Evolutionary conservation across 768 basidiomycete species (phyloP).

Genomic region (Rickenella mellea): DNA sequence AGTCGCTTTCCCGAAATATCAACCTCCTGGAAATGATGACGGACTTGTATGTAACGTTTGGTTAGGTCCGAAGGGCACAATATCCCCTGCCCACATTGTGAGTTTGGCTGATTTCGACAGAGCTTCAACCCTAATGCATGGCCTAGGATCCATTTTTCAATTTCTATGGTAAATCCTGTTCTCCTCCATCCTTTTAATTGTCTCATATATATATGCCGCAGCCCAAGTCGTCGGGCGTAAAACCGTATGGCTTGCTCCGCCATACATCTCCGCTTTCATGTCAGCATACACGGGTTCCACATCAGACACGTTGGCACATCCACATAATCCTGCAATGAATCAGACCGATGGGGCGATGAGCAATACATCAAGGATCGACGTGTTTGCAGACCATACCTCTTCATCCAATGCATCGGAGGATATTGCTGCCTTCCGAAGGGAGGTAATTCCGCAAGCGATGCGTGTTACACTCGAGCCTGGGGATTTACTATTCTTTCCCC

Average conservation of each 20-base stretch:
- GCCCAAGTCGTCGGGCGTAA: conserved; percentile 87
- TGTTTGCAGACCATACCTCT: conserved; percentile 35
- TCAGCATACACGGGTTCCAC: conserved; percentile 33
- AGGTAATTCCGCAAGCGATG: conserved; percentile 52
- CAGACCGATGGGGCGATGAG: conserved; percentile 39
- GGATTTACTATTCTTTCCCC: conserved; percentile 83
- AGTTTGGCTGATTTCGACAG: conserved; percentile 23
- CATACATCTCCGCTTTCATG: conserved; percentile 46
- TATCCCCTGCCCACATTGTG: conserved; percentile 85
- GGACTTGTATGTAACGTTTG: conserved; percentile 66
- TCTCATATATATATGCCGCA: conserved; percentile 20
- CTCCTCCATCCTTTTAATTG: conserved; percentile 1
- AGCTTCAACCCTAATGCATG: conserved; percentile 6
- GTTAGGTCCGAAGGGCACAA: conserved; percentile 71
- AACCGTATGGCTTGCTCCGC: conserved; percentile 87
- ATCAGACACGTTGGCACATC: conserved; percentile 7
- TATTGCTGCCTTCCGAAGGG: conserved; percentile 33
- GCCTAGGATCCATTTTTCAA: conserved; percentile 89
- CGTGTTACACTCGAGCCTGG: conserved; percentile 64
- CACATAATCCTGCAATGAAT: conserved; percentile 30
- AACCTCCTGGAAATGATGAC: conserved; percentile 56
- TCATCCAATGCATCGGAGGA: conserved; percentile 6
- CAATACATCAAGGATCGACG: conserved; percentile 80
- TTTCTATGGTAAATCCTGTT: conserved; percentile 57
- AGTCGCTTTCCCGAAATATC: conserved; percentile 38